These are phyloP conservation scores for Aspergillus fumigatiaffinis DNA, from an alignment of 2,329 filamentous ascomycete genomes.

Conservation along the genomic window DNA sequence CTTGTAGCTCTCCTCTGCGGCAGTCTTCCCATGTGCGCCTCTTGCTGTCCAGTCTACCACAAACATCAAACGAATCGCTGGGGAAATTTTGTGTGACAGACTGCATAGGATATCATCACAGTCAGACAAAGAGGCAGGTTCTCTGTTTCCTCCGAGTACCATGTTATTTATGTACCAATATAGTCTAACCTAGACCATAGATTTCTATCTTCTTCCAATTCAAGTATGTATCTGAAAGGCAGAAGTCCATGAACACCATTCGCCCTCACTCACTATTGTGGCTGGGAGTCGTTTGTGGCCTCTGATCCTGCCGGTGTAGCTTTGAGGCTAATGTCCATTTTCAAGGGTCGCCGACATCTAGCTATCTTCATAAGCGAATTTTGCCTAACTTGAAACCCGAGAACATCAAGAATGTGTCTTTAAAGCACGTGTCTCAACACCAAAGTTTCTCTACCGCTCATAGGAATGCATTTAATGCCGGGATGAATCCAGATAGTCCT, in stretches of 20 bases:
- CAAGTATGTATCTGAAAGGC: constrained; percentile 6
- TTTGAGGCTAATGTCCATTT: background rate
- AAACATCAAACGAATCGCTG: background rate
- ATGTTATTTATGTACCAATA: background rate
- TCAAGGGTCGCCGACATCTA: background rate
- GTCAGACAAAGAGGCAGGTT: constrained; percentile 16
- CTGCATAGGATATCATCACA: background rate
- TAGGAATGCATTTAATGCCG: constrained; percentile 7
- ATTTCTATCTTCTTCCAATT: constrained; percentile 1
- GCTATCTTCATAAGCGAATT: background rate
- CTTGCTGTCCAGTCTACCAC: background rate
- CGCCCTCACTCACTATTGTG: background rate
- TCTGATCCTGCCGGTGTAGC: background rate
- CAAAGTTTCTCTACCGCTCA: constrained; percentile 11
- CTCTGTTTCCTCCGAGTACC: background rate
- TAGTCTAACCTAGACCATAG: constrained; percentile 13
- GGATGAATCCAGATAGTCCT: constrained; percentile 16
- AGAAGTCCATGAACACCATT: background rate
- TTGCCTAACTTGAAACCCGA: background rate
- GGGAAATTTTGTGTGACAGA: constrained; percentile 3
- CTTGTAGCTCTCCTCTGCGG: background rate
- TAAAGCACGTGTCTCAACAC: background rate
- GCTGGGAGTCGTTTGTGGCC: background rate
- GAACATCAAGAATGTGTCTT: constrained; percentile 6
- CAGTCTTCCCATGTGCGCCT: background rate